Conservation (phyloP, 768 basidiomycete species). For the Atractiella rhizophila region DNA sequence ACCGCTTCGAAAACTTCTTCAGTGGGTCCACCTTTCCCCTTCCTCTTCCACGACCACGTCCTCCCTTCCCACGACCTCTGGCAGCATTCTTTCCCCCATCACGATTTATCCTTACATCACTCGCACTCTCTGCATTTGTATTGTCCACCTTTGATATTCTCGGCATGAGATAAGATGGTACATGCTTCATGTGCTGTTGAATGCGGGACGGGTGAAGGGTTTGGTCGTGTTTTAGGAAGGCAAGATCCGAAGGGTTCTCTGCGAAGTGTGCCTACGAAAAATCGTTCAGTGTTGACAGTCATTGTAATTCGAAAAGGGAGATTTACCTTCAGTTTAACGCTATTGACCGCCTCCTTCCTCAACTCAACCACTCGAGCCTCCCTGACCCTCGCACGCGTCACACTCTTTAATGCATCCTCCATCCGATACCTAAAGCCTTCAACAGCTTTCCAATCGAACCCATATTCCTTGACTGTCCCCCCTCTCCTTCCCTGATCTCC, state of each 20-base stretch:
- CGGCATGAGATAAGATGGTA: constrained; percentile 77
- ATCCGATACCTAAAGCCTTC: constrained; percentile 94
- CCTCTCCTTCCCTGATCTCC: constrained; percentile 33
- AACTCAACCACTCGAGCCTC: constrained; percentile 86
- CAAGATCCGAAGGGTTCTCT: constrained; percentile 79
- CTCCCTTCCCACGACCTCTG: background rate
- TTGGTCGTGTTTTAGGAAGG: constrained; percentile 79
- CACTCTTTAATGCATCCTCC: constrained; percentile 77
- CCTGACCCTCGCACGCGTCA: constrained; percentile 58
- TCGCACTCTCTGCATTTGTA: background rate
- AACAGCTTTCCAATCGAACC: constrained; percentile 83
- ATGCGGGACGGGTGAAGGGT: constrained; percentile 69
- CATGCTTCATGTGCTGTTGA: constrained; percentile 84
- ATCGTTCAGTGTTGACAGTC: background rate
- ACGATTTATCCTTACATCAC: background rate
- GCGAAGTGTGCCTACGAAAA: constrained; percentile 73
- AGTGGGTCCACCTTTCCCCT: background rate
- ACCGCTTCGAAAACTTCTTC: background rate
- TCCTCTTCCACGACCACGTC: background rate
- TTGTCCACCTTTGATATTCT: constrained; percentile 36
- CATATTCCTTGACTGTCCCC: constrained; percentile 50
- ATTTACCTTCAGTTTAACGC: constrained; percentile 78
- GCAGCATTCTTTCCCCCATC: background rate
- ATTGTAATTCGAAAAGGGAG: background rate
- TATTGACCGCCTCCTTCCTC: constrained; percentile 76